These are phyloP conservation scores for Fusarium decemcellulare DNA, from an alignment of 2,329 filamentous ascomycete genomes.

Conservation along the genomic window DNA sequence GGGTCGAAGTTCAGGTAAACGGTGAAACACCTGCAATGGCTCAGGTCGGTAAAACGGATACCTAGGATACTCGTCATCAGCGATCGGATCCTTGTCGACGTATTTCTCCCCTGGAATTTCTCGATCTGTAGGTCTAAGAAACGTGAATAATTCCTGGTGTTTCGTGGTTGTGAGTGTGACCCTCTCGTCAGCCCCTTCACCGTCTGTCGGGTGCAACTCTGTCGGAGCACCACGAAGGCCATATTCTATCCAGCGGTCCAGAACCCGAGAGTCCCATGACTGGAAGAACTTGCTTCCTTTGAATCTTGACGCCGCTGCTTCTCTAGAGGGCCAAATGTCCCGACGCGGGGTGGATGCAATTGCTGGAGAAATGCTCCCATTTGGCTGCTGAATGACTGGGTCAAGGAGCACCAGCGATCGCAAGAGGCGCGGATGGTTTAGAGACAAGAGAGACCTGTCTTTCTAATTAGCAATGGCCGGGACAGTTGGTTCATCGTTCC, in stretches of 20 bases:
- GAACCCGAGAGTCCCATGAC: background rate
- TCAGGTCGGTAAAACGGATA: conserved; percentile 1
- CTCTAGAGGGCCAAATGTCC: background rate
- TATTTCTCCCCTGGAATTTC: background rate
- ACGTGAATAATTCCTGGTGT: background rate
- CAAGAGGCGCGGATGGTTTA: background rate
- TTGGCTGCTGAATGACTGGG: background rate
- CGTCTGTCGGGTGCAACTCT: background rate
- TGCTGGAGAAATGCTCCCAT: background rate
- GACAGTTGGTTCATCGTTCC: background rate
- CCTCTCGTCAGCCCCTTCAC: background rate
- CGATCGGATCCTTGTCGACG: background rate
- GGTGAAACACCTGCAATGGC: background rate
- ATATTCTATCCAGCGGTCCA: background rate
- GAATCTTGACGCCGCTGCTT: background rate
- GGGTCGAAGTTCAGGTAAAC: background rate
- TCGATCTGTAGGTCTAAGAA: background rate
- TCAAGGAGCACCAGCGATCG: background rate
- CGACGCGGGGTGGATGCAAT: background rate
- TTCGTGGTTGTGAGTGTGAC: background rate
- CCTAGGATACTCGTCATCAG: background rate
- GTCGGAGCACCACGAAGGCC: background rate
- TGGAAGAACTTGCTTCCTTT: conserved; percentile 1
- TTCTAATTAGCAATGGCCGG: no score
- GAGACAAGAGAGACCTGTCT: background rate